Conservation (phyloP, 495 filamentous ascomycete species). For the Eremomyces bilateralis region DNA sequence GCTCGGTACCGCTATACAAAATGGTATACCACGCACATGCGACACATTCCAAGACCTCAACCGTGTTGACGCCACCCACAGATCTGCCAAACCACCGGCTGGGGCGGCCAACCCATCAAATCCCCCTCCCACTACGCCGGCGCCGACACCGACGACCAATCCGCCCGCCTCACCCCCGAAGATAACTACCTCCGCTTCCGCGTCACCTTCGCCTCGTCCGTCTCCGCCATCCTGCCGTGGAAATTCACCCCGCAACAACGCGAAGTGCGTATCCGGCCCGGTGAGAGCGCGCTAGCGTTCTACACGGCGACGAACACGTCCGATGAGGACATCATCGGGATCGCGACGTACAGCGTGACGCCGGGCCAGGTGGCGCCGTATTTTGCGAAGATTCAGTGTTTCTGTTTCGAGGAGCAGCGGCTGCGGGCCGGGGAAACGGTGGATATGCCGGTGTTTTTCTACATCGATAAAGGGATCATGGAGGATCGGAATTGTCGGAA, state of each 20-base stretch:
- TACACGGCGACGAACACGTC: conserved; percentile 90
- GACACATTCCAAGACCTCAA: background rate
- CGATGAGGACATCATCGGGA: conserved; percentile 81
- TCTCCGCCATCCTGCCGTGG: conserved; percentile 90
- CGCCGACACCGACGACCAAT: conserved; percentile 35
- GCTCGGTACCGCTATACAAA: conserved; percentile 92
- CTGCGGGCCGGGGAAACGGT: conserved; percentile 90
- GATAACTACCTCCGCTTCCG: conserved; percentile 63
- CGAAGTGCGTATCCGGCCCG: conserved; percentile 83
- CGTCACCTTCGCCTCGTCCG: conserved; percentile 87
- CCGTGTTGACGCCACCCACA: conserved; percentile 15
- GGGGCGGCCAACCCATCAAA: conserved; percentile 78
- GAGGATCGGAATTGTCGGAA: conserved; percentile 81
- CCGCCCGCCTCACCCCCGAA: conserved; percentile 57
- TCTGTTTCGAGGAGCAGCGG: conserved; percentile 96
- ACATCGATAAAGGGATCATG: conserved; percentile 87
- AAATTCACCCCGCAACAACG: conserved; percentile 94
- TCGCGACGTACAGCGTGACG: conserved; percentile 93
- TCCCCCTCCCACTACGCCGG: conserved; percentile 53
- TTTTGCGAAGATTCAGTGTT: conserved; percentile 99
- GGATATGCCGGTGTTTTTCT: conserved; percentile 99
- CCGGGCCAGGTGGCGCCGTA: conserved; percentile 92
- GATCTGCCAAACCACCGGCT: conserved; percentile 95
- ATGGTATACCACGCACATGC: conserved; percentile 36
- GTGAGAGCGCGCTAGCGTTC: conserved; percentile 93